phyloP scores from a whole-genome alignment of 495 filamentous ascomycete genomes.

The Aspergillus incahuasiensis region DNA sequence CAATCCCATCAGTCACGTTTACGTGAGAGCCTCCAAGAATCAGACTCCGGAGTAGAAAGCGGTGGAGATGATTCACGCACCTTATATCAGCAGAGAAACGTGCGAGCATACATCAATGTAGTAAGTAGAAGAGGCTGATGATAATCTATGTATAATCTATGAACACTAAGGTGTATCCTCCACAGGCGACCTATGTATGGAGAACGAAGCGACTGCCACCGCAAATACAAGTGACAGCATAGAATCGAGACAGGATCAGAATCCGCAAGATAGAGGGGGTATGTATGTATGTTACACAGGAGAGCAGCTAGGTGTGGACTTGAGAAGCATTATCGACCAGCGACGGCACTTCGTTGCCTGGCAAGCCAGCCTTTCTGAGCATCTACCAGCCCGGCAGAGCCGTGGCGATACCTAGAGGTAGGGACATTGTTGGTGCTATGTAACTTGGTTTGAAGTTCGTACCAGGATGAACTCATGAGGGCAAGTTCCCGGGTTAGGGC shows the following conservation, averaged over 20 bases:
- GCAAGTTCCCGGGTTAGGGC: constrained; percentile 71
- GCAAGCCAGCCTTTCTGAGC: constrained; percentile 84
- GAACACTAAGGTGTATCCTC: background rate
- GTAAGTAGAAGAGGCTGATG: too few species aligned
- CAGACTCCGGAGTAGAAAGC: too few species aligned
- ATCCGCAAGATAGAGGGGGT: background rate
- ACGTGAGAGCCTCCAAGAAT: too few species aligned
- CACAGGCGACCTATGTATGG: background rate
- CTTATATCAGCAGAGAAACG: too few species aligned
- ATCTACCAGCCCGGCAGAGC: constrained; percentile 60
- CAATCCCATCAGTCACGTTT: too few species aligned
- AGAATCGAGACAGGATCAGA: too few species aligned
- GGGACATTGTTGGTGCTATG: constrained; percentile 89
- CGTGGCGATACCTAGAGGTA: constrained; percentile 41
- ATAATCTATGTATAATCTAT: background rate
- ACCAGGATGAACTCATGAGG: constrained; percentile 87
- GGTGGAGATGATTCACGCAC: too few species aligned
- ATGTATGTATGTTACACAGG: background rate
- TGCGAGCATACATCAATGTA: too few species aligned
- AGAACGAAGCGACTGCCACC: background rate
- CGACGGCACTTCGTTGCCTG: constrained; percentile 75
- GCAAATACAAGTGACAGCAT: background rate
- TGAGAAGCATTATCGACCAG: constrained; percentile 27
- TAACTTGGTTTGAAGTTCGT: constrained; percentile 75
- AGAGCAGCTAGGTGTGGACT: background rate